Conservation (phyloP, 352 stramenopile species). For the Globisporangium nagaii region DNA sequence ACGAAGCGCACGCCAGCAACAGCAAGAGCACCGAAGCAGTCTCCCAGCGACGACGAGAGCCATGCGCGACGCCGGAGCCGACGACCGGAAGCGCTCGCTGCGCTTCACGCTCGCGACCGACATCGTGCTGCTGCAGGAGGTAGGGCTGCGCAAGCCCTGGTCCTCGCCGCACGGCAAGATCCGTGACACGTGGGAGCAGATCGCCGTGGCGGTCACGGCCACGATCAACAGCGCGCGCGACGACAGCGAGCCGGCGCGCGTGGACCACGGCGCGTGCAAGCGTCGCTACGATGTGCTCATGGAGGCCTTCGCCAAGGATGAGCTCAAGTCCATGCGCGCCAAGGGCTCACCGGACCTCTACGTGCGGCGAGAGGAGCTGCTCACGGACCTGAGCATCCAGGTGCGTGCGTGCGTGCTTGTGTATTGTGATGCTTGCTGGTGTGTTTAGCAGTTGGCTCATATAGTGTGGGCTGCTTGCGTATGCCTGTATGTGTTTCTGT, state of each 20-base stretch:
- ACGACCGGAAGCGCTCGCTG: slow-evolving; percentile 11
- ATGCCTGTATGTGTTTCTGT: not conserved
- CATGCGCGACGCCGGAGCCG: not conserved
- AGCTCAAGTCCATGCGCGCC: slow-evolving; percentile 14
- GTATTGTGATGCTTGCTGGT: too few species aligned
- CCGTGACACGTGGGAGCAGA: slow-evolving; percentile 13
- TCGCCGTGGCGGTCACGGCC: slow-evolving; percentile 3
- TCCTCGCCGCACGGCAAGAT: slow-evolving; percentile 11
- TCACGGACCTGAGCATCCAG: slow-evolving; percentile 11
- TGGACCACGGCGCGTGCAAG: slow-evolving; percentile 12
- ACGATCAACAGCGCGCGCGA: slow-evolving; percentile 9
- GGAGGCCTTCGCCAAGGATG: slow-evolving; percentile 11
- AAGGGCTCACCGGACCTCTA: slow-evolving; percentile 11
- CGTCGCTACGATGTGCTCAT: slow-evolving; percentile 12
- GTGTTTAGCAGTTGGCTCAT: too few species aligned
- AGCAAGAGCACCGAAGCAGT: too few species aligned
- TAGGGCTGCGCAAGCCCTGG: slow-evolving; percentile 4
- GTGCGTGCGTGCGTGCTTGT: not conserved
- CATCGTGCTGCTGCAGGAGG: slow-evolving; percentile 11
- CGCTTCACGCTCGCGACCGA: slow-evolving; percentile 12
- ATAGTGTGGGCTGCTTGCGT: not conserved
- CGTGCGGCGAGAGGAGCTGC: slow-evolving; percentile 9
- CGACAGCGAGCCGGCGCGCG: slow-evolving; percentile 7
- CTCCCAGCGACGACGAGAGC: not conserved
- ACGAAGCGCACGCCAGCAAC: not conserved